Evolutionary conservation across 2,329 filamentous ascomycete genomes (phyloP), one percentile per base, ranked within the genome.

Genomic region (Sphaerulina musiva): DNA sequence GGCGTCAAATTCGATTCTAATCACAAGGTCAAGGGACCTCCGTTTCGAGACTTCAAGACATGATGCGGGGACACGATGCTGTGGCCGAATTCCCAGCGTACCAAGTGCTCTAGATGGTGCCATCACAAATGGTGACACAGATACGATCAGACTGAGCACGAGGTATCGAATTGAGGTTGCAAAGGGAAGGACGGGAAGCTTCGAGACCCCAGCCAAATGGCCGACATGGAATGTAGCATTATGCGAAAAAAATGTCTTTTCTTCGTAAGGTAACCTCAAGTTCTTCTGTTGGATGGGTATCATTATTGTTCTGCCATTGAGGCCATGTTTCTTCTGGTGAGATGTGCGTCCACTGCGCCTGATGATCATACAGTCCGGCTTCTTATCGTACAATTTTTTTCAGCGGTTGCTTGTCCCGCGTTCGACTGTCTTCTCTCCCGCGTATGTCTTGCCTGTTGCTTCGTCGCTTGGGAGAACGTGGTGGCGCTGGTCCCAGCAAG

Each of bases 1-100:
- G 74, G 75, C 4, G 70, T 77, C 4, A 62, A 59, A 47, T 76
- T 77, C 62, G 73, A 75, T 64, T 67, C 65, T n/a, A 67, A 61
- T 41, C 73, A 70, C 26, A 73, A 69, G 61, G 74, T 71, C 40
- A 68, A 70, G 51, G 69, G 73, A n/a, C 66, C 68, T 47, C 64
- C 67, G 44, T 77, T 69, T 46, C 50, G 56, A 69, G 67, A 67
- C 61, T 66, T 65, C 51, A 49, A 17, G n/a, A 32, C 14, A 10
- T 51, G 32, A 31, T 26, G 20, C n/a, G 40, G 14, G 12, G 20
- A 8, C 47, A 41, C 42, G 20, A 36, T 26, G 14, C 20, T 12
- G 9, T 54, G 38, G 41, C 11, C 2, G 3, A 3, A 36, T 8
- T 1, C 32, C 11, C 11, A 36, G 8, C 32, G 32, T 36, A 36